Base-by-base conservation (phyloP, 257 asterid genomes). In the Solanum chmielewskii region DNA sequence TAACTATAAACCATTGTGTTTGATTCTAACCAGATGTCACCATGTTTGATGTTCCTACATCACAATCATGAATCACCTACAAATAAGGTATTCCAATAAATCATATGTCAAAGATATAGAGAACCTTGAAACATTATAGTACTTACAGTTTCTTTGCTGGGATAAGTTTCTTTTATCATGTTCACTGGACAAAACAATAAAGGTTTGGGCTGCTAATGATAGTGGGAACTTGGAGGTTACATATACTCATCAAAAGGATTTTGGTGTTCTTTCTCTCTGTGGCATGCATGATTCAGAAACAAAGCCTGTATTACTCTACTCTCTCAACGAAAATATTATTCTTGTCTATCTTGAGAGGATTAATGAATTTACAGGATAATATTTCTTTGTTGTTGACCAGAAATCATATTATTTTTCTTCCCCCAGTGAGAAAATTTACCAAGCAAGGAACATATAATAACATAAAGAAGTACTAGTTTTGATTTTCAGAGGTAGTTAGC, bases 211-310 rank as follows among this genome's bases (percentile, higher is more conserved):
- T 86, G 94, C 98, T 83, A 90, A 96, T 1, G 99, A 93, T 88
- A 77, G 87, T 88, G 99, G 99, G 85, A 95, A 88, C 88, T 88
- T 97, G 95, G 99, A 97, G 93, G 98, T 93, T 74, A 92, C 99
- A n/a, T 97, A 93, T 89, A 93, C 98, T 86, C 99, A 94, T 89
- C 91, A 86, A 2, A 98, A 95, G 80, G 98, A 97, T 89, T 93
- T 97, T 87, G 99, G 99, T 47, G 18, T 97, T 87, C 96, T 97
- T 76, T 87, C 97, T 69, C 92, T 96, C 27, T 94, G 95, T 31
- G 99, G 98, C 92, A 97, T 96, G 99, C 99, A 92, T 77, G 98
- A 97, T 93, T 92, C 96, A 62, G 98, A 95, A 87, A 94, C 93
- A 85, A 96, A 97, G 86, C 99, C 98, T 33, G 97, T 97, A 86